Percentiles rank a stretch among this genome's conserved stretches.
Evolutionary conservation across 1,139 yeast genomes (phyloP).

Genomic region (Arxiozyma slooffiae): DNA sequence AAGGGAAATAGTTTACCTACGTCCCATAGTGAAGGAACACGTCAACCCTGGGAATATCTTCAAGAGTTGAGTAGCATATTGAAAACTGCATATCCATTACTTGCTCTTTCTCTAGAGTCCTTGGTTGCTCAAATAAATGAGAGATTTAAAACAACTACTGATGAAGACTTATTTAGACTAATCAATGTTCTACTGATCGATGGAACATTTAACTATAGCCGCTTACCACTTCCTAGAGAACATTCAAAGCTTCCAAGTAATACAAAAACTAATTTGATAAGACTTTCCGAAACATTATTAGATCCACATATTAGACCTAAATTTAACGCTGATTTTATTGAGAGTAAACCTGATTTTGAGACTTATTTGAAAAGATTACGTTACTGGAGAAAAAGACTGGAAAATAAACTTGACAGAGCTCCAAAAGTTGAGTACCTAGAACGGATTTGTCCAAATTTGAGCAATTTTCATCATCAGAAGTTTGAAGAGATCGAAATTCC

Average conservation of each 20-base stretch:
- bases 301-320: slow-evolving; percentile 87
- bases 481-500: slow-evolving; percentile 97
- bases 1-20: slow-evolving; percentile 19
- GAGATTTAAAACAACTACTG: slow-evolving; percentile 87
- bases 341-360: slow-evolving; percentile 81
- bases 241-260: slow-evolving; percentile 85
- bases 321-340: slow-evolving; percentile 84
- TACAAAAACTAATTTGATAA: slow-evolving; percentile 79
- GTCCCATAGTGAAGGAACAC: slow-evolving; percentile 20
- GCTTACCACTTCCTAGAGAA: slow-evolving; percentile 76
- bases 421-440: slow-evolving; percentile 68
- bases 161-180: slow-evolving; percentile 90
- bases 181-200: slow-evolving; percentile 89
- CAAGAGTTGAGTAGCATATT: slow-evolving; percentile 92
- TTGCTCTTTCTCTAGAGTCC: slow-evolving; percentile 88
- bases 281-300: slow-evolving; percentile 87
- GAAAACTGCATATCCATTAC: slow-evolving; percentile 89
- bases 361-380: slow-evolving; percentile 74
- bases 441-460: slow-evolving; percentile 84
- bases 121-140: slow-evolving; percentile 92
- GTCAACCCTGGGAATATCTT: slow-evolving; percentile 90
- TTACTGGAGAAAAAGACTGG: slow-evolving; percentile 88
- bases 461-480: slow-evolving; percentile 96
- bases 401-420: slow-evolving; percentile 79
- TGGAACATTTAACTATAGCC: slow-evolving; percentile 79